A percentile compares a stretch with the other conserved stretches of the same genome.
phyloP scores from a whole-genome alignment of 495 filamentous ascomycete species.

The Neurospora sp. region DNA sequence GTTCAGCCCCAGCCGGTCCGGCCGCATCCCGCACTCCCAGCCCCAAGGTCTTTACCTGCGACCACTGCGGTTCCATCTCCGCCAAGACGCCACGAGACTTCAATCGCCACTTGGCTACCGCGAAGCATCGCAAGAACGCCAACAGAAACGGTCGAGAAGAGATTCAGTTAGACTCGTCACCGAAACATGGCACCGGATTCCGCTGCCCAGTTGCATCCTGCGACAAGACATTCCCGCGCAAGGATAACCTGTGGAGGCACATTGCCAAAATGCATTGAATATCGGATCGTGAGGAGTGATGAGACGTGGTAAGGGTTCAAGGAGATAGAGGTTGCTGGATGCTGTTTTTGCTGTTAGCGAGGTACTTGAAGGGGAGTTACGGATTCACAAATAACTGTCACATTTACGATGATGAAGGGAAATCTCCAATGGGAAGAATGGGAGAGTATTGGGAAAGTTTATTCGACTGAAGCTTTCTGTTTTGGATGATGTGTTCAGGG shows the following conservation, averaged over 20 bases:
- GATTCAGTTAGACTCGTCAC: background rate
- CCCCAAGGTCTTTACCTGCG: background rate
- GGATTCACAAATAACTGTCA: too few species aligned
- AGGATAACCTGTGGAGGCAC: background rate
- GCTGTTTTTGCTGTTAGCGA: too few species aligned
- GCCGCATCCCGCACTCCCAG: background rate
- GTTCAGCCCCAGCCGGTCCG: background rate
- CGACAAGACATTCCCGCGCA: background rate
- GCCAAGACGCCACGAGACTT: background rate
- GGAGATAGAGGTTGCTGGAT: too few species aligned
- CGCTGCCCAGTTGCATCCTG: background rate
- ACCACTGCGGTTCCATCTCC: background rate
- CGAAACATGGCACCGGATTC: background rate
- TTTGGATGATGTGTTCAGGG: too few species aligned
- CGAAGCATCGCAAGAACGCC: background rate
- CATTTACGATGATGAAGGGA: too few species aligned
- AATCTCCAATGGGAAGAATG: too few species aligned
- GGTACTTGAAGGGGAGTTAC: too few species aligned
- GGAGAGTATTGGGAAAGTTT: too few species aligned
- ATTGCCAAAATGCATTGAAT: background rate
- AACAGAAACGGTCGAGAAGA: background rate
- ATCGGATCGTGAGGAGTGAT: background rate
- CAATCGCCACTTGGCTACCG: background rate
- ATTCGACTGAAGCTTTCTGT: too few species aligned
- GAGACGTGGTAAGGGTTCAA: too few species aligned